Conservation (phyloP, 352 stramenopile genomes). For the Phytopythium delawarense region DNA sequence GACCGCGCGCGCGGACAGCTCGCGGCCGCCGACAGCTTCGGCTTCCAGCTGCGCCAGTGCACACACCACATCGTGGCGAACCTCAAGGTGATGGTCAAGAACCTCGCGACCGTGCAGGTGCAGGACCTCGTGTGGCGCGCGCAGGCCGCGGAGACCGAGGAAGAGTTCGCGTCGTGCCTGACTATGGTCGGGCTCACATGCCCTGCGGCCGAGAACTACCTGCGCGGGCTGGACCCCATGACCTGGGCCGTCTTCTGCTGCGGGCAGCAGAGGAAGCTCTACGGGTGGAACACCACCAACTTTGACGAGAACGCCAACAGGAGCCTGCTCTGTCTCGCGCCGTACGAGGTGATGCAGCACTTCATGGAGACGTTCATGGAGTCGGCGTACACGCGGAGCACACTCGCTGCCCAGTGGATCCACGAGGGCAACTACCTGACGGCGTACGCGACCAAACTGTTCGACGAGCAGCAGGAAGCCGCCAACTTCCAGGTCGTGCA, state of each 20-base stretch:
- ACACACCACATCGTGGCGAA: constrained; percentile 24
- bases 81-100: constrained; percentile 28
- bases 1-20: constrained; percentile 19
- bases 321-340: constrained; percentile 18
- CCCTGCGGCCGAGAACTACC: constrained; percentile 25
- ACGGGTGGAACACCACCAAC: constrained; percentile 26
- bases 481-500: constrained; percentile 34
- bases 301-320: constrained; percentile 18
- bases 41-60: constrained; percentile 20
- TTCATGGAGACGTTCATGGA: constrained; percentile 38
- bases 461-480: constrained; percentile 23
- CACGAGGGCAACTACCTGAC: constrained; percentile 18
- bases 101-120: constrained; percentile 23
- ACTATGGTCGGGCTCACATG: constrained; percentile 33
- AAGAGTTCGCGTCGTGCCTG: constrained; percentile 29
- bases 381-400: constrained; percentile 18
- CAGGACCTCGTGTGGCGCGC: constrained; percentile 33
- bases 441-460: constrained; percentile 18
- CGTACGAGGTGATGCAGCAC: constrained; percentile 32
- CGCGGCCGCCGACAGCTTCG: constrained; percentile 12
- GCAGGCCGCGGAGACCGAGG: constrained; percentile 27
- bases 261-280: constrained; percentile 23
- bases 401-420: constrained; percentile 21
- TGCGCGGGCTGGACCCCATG: constrained; percentile 19
- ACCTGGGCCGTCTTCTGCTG: constrained; percentile 26